These are phyloP conservation scores for Plasmodium reichenowi DNA, from an alignment of 169 alveolate genomes.

Conservation along the genomic window DNA sequence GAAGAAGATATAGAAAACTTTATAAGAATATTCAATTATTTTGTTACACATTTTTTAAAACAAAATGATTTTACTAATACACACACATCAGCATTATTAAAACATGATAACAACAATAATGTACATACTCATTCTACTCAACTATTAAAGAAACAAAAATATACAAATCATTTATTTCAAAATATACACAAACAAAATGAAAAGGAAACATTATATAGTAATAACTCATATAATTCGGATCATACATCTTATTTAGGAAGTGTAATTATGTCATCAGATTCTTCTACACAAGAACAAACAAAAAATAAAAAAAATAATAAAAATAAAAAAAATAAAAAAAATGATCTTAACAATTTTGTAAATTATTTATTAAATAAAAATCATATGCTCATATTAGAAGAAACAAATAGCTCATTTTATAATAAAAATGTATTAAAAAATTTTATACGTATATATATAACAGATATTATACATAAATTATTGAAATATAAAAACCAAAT, in stretches of 20 bases:
- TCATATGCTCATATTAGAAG: neutral
- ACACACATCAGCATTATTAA: no score
- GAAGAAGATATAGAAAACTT: constrained; percentile 32
- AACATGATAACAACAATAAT: no score
- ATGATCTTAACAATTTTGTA: constrained; percentile 6
- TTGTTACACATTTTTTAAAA: constrained; percentile 10
- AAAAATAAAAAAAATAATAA: neutral
- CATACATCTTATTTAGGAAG: neutral
- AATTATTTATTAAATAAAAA: neutral
- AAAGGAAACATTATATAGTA: neutral
- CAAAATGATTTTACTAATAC: no score
- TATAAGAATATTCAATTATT: constrained; percentile 16
- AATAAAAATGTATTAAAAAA: constrained; percentile 7
- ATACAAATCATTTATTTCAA: neutral
- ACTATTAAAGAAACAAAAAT: neutral
- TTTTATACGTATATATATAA: constrained; percentile 12
- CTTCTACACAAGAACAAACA: neutral
- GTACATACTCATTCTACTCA: neutral
- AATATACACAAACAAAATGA: neutral
- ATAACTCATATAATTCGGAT: neutral
- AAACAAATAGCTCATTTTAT: neutral
- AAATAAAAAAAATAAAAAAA: neutral
- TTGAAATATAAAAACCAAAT: neutral
- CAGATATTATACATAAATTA: constrained; percentile 18
- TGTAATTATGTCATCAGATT: constrained; percentile 26